Evolutionary conservation across 2,329 filamentous ascomycete species (phyloP).

Genomic region (Fusarium pseudoanthophilum): DNA sequence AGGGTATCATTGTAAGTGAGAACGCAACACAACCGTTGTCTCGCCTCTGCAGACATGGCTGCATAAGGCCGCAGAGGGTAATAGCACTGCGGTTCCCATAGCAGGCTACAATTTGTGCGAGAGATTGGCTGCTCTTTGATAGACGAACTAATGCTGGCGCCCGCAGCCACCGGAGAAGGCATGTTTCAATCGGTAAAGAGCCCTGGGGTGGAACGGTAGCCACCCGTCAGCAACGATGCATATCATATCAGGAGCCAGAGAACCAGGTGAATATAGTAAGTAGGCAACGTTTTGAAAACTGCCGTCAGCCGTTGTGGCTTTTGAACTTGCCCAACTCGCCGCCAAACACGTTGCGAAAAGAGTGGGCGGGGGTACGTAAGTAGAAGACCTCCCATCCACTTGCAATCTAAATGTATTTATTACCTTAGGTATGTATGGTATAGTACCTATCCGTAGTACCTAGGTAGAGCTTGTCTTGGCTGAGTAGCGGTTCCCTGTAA

Average conservation of each 20-base stretch:
- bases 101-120: conserved; percentile 7
- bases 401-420: background rate
- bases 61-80: conserved; percentile 17
- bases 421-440: background rate
- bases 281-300: conserved; percentile 18
- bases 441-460: background rate
- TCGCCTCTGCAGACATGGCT: conserved; percentile 26
- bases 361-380: conserved; percentile 23
- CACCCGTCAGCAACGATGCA: background rate
- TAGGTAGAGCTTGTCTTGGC: conserved; percentile 4
- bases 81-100: conserved; percentile 3
- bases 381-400: background rate
- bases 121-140: conserved; percentile 21
- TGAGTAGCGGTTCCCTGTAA: conserved; percentile 3
- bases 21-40: conserved; percentile 2
- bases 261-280: background rate
- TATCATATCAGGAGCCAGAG: background rate
- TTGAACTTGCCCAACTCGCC: conserved; percentile 16
- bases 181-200: conserved; percentile 12
- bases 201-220: background rate
- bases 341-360: conserved; percentile 30
- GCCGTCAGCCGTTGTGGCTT: conserved; percentile 32
- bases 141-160: conserved; percentile 18
- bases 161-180: conserved; percentile 23
- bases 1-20: conserved; percentile 11